These are phyloP conservation scores for Podaxis sp. DNA, from an alignment of 768 basidiomycete genomes.

Conservation along the genomic window DNA sequence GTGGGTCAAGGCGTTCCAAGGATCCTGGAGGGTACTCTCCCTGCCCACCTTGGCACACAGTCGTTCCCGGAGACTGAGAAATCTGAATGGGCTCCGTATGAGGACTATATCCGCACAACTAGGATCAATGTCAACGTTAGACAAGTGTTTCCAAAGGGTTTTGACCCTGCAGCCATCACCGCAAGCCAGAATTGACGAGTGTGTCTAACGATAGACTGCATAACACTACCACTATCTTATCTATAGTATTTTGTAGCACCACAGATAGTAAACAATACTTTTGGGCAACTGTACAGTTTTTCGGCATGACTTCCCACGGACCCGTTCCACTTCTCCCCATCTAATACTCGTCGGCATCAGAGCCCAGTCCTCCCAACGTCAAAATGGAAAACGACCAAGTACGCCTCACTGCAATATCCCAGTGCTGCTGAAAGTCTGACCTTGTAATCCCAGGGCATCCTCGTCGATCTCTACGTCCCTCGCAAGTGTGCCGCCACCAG, in stretches of 20 bases:
- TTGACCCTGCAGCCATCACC: slow-evolving; percentile 27
- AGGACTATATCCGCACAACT: slow-evolving; percentile 57
- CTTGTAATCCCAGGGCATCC: slow-evolving; percentile 65
- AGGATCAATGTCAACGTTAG: slow-evolving; percentile 92
- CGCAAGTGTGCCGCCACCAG: slow-evolving; percentile 99
- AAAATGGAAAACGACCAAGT: slow-evolving; percentile 93
- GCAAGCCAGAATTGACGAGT: not conserved
- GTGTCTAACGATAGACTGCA: not conserved
- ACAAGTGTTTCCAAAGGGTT: slow-evolving; percentile 80
- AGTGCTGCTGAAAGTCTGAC: slow-evolving; percentile 5
- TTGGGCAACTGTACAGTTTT: slow-evolving; percentile 8
- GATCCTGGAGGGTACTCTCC: slow-evolving; percentile 78
- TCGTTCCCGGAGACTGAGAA: slow-evolving; percentile 21
- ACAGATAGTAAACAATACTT: not conserved
- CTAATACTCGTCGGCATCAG: not conserved
- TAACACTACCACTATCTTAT: not conserved
- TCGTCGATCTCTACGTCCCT: slow-evolving; percentile 99
- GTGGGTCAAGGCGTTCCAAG: slow-evolving; percentile 59
- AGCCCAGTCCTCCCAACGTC: slow-evolving; percentile 18
- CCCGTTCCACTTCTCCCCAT: not conserved
- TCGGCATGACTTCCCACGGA: slow-evolving; percentile 4
- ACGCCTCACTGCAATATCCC: slow-evolving; percentile 23
- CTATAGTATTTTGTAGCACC: not conserved
- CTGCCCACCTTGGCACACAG: slow-evolving; percentile 44
- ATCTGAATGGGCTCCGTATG: slow-evolving; percentile 56